Evolutionary conservation across 139 green algal genomes (phyloP).

Genomic region (Pedinophyceae sp.): DNA sequence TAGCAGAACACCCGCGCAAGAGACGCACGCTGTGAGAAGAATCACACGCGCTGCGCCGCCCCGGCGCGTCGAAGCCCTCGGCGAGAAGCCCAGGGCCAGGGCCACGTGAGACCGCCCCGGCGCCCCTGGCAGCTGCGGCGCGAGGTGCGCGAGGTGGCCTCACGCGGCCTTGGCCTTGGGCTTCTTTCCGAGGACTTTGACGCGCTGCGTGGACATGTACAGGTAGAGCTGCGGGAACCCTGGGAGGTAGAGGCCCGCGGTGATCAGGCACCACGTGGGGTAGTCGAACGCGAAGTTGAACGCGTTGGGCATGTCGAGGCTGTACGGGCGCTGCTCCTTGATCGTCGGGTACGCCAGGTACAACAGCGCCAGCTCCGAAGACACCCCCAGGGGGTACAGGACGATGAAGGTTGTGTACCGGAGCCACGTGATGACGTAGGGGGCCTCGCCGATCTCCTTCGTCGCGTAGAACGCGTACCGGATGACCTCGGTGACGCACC

Average conservation of each 20-base stretch:
- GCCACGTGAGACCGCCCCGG: too few species aligned
- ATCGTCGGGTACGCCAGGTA: constrained; percentile 48
- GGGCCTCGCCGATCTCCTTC: constrained; percentile 48
- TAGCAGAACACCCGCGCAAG: too few species aligned
- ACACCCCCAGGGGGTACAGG: constrained; percentile 81
- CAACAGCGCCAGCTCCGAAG: constrained; percentile 65
- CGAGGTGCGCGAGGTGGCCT: too few species aligned
- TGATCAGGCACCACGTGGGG: constrained; percentile 27
- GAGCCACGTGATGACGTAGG: constrained; percentile 65
- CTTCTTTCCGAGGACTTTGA: constrained; percentile 14
- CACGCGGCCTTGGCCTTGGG: too few species aligned
- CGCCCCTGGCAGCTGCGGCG: too few species aligned
- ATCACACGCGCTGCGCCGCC: too few species aligned
- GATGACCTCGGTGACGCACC: constrained; percentile 75
- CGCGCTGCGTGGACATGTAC: constrained; percentile 17
- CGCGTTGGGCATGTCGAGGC: constrained; percentile 54
- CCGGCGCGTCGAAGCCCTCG: too few species aligned
- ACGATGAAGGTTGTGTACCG: constrained; percentile 79
- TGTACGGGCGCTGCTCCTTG: constrained; percentile 17
- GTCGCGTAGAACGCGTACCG: constrained; percentile 79
- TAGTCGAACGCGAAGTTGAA: constrained; percentile 74
- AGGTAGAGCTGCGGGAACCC: constrained; percentile 21
- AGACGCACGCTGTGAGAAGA: too few species aligned
- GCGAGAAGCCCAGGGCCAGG: too few species aligned
- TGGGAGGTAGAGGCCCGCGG: constrained; percentile 32